A percentile compares a stretch with the other conserved stretches of the same genome.
These are phyloP conservation scores for Apiospora pterosperma DNA, from an alignment of 2,329 filamentous ascomycete genomes.

Conservation along the genomic window DNA sequence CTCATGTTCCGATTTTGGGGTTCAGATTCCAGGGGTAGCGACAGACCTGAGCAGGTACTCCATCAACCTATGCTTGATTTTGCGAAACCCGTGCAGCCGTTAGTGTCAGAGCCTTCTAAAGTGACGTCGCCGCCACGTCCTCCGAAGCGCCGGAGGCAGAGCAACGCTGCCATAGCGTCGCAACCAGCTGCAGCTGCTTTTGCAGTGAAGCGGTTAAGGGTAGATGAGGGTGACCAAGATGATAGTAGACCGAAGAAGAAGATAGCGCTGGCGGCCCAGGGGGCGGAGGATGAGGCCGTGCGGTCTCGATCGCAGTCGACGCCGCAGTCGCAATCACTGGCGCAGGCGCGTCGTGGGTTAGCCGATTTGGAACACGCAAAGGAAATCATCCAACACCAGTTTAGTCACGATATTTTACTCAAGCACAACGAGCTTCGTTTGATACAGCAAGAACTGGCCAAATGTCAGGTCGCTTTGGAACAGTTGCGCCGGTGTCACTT, in stretches of 20 bases:
- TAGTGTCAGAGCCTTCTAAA: conserved; percentile 23
- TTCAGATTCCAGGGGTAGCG: conserved; percentile 55
- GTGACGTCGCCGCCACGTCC: conserved; percentile 22
- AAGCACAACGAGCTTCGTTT: conserved; percentile 93
- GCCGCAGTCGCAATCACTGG: background rate
- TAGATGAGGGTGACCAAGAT: conserved; percentile 26
- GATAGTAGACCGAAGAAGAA: conserved; percentile 24
- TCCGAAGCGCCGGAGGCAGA: conserved; percentile 27
- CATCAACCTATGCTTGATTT: conserved; percentile 36
- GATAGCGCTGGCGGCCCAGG: conserved; percentile 12
- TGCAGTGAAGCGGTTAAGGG: conserved; percentile 41
- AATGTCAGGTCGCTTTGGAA: conserved; percentile 90
- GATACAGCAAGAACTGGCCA: conserved; percentile 94
- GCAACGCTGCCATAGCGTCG: conserved; percentile 30
- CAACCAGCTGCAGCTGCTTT: conserved; percentile 19
- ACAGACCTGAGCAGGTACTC: conserved; percentile 41
- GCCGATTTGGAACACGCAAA: conserved; percentile 51
- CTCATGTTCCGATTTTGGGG: conserved; percentile 63
- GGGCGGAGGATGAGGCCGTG: background rate
- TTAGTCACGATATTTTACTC: conserved; percentile 85
- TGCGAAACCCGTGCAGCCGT: conserved; percentile 29
- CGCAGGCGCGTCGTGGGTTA: background rate
- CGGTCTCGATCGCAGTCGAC: background rate
- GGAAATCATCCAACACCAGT: conserved; percentile 77
- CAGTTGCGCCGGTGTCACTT: conserved; percentile 89